Conservation (phyloP, 257 asterid genomes). For the Penstemon davidsonii region DNA sequence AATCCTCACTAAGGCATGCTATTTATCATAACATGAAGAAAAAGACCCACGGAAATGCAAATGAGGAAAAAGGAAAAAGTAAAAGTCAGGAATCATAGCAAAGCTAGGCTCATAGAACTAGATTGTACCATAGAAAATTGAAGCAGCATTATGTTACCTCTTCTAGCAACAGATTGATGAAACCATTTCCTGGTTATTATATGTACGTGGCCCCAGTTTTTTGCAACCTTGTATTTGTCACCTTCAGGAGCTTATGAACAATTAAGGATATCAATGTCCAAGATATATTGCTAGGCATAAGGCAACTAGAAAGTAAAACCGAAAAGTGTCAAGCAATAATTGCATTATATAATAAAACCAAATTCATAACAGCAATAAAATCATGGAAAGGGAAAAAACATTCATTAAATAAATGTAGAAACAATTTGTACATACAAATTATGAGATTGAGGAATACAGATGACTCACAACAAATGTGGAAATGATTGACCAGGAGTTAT, state of each 20-base stretch:
- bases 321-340: slow-evolving; percentile 16
- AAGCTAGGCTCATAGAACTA: slow-evolving; percentile 24
- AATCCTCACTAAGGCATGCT: slow-evolving; percentile 92
- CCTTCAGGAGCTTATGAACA: slow-evolving; percentile 76
- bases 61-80: slow-evolving; percentile 22
- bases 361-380: slow-evolving; percentile 12
- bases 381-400: slow-evolving; percentile 20
- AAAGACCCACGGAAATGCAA: slow-evolving; percentile 28
- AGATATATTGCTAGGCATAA: slow-evolving; percentile 19
- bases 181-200: slow-evolving; percentile 78
- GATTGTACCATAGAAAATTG: slow-evolving; percentile 22
- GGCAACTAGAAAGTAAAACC: slow-evolving; percentile 12
- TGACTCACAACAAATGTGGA: slow-evolving; percentile 24
- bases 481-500: background rate
- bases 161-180: slow-evolving; percentile 80
- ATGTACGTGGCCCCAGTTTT: slow-evolving; percentile 71
- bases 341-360: slow-evolving; percentile 15
- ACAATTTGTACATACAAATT: slow-evolving; percentile 14
- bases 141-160: slow-evolving; percentile 58
- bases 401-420: slow-evolving; percentile 17
- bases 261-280: slow-evolving; percentile 56
- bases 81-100: slow-evolving; percentile 35
- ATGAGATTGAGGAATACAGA: background rate
- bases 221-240: slow-evolving; percentile 90
- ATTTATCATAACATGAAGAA: slow-evolving; percentile 30